Evolutionary conservation across 129 eudicot genomes (phyloP).

Genomic region (Kitagawia praeruptora): DNA sequence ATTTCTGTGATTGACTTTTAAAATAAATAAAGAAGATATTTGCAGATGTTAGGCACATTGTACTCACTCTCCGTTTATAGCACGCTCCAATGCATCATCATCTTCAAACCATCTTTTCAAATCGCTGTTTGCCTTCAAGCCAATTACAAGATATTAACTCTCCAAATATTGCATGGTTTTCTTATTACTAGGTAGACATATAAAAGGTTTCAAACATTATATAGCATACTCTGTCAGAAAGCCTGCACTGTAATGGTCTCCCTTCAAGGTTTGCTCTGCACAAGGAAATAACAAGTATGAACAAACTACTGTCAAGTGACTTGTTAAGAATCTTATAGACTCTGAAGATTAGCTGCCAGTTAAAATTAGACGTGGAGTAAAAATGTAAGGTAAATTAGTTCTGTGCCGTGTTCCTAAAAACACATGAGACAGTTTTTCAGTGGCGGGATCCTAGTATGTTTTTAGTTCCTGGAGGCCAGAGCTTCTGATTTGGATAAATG

Average conservation of each 20-base stretch:
- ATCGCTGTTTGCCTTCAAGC: conserved; percentile 61
- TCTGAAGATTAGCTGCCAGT: background rate
- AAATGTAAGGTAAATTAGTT: background rate
- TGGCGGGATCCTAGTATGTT: background rate
- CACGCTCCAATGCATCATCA: conserved; percentile 95
- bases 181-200: background rate
- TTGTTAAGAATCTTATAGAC: background rate
- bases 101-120: conserved; percentile 77
- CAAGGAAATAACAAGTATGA: conserved; percentile 3
- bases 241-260: conserved; percentile 66
- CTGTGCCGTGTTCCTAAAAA: background rate
- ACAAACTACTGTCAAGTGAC: background rate
- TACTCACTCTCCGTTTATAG: conserved; percentile 82
- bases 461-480: background rate
- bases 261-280: conserved; percentile 93
- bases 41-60: conserved; percentile 6
- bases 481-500: background rate
- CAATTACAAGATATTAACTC: conserved; percentile 19
- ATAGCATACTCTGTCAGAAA: conserved; percentile 70
- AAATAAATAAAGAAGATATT: background rate
- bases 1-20: background rate
- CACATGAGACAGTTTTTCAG: background rate
- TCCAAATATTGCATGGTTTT: background rate
- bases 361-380: background rate
- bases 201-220: background rate